Evolutionary conservation across 352 stramenopile species (phyloP), one percentile per base, ranked within the genome.

Genomic region (Blastocystis sp.): DNA sequence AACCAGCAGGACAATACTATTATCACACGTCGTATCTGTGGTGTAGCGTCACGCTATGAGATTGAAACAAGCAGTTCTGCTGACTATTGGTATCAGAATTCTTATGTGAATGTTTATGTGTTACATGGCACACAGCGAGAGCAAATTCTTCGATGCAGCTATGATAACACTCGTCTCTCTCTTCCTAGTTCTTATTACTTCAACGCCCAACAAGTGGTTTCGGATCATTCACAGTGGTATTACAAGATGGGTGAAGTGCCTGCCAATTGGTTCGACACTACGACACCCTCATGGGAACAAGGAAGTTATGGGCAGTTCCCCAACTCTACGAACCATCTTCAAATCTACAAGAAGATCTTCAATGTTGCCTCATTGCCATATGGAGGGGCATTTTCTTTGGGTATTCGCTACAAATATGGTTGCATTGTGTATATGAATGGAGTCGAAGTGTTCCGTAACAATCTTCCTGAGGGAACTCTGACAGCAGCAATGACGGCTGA

Each of bases 401-500:
- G 22, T 19, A 89, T 89, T 48, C 42, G 37, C n/a, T 76, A 79
- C 42, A 48, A 56, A 7, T 70, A 58, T 56, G 78, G 78, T 56
- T 77, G 56, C 44, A 17, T 89, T 33, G 66, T 89, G n/a, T 89
- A 77, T 42, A 30, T 89, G n/a, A 89, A 89, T 44, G 78, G 78
- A 17, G 44, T 77, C 44, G 78, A 89, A 48, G 78, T 79, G 7
- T 89, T 89, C 66, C 37, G 78, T 7, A 58, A 60, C 19, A 37
- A 76, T 44, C 3, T 62, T 3, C 56, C 56, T 33, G 56, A 62
- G 3, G 66, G 66, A 42, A 35, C 30, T 22, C 48, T 60, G 15
- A 53, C 53, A 30, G n/a, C 22, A 2, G 51, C 19, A 2, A 58
- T 64, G 42, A 24, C 44, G 2, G 64, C 64, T 13, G 64, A 54